Base-by-base conservation (phyloP, 805 yeast genomes). In the Millerago galiae region DNA sequence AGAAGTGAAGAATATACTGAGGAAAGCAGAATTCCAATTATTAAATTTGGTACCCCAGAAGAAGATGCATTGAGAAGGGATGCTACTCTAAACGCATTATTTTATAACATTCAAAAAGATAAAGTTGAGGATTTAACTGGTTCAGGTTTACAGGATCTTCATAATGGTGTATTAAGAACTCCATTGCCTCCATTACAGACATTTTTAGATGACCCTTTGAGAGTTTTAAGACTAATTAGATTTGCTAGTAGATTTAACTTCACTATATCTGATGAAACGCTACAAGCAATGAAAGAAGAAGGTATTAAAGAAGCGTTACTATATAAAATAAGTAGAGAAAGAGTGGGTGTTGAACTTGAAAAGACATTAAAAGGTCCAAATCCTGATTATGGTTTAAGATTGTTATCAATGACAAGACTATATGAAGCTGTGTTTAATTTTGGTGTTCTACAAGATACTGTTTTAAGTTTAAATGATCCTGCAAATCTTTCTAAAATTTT, bases 61-160 rank as follows among this genome's bases (percentile, higher is more conserved):
- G 85, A 91, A 57, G 99, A 93, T 62, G 96, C 98, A 0, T 67
- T 78, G 50, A 74, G 99, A 55, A 72, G 99, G 57, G 99, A 93
- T 65, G 98, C 98, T 2, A 93, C 99, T 0, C 66, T 93, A 41
- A 93, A 93, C 60, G 95, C 99, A 0, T 65, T 93, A 18, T 93
- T 93, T 56, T 93, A 83, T 63, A 93, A 93, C 61, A 72, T 93
- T 40, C 73, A 74, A 41, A 74, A 79, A 5, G 69, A 68, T 12
- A 51, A 71, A 45, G 79, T 93, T 18, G 99, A 93, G 59, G 99
- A 93, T 62, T 77, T 82, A 46, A 93, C 99, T 0, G 76, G 74
- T 0, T 54, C 61, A 16, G 99, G 99, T 0, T 56, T 90, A 5
- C 58, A 71, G 8, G 99, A 93, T 61, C 66, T 93, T 49, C 51